Evolutionary conservation across 108 stramenopile species (phyloP), one percentile per base, ranked within the genome.

Genomic region (Skeletonema menzelii): DNA sequence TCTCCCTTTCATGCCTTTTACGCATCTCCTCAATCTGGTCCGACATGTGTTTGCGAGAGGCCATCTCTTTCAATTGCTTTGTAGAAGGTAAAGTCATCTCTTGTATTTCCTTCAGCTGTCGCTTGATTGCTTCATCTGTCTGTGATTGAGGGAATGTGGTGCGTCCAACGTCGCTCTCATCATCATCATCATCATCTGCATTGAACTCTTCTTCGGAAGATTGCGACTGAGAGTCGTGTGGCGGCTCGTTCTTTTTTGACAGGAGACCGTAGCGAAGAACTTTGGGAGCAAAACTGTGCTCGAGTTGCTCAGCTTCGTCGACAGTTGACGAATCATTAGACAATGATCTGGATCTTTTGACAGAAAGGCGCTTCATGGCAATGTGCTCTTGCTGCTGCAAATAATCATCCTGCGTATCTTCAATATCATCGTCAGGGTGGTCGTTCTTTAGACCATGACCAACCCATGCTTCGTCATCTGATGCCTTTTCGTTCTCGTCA

Each of bases 341-440:
- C 31, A 44, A 27, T 15, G 40, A 64, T 49, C 17, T 37, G 10
- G 59, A 61, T 22, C 67, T 38, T 30, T 61, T 67, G 8, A 62
- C 71, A 26, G 78, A 79, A 30, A 79, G 78, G 55, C 78, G 78
- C 59, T 79, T 79, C 49, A 72, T 28, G 2, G 44, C 26, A 14
- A 71, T 56, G 17, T 59, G 1, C 30, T 27, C 49, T 10, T 56
- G 47, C 38, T 57, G 35, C 35, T 66, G 31, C 26, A 30, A n/a
- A n/a, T 67, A 46, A 34, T 79, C 64, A 28, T 70, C 57, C 55
- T 79, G 78, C 1, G 78, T 72, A 19, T 63, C 42, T 22, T 73
- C 78, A 35, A 79, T 68, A 40, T 37, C 34, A 31, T 72, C 78
- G 11, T 59, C 34, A 44, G 62, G 55, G 31, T 37, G 12, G 20